These are phyloP conservation scores for Tuber calosporum DNA, from an alignment of 495 filamentous ascomycete genomes.

Conservation along the genomic window DNA sequence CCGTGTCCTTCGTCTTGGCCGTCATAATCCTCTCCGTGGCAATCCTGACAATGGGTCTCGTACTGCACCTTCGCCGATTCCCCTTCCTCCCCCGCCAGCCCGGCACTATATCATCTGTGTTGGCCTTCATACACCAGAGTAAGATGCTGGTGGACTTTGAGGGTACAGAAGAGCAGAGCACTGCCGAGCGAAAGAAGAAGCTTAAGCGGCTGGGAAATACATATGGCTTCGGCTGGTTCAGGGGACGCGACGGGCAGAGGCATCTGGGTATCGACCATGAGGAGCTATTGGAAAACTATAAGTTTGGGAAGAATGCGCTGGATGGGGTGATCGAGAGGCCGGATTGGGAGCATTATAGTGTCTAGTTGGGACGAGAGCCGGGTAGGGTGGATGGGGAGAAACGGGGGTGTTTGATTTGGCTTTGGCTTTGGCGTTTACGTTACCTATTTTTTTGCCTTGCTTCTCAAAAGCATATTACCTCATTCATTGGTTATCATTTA, in stretches of 20 bases:
- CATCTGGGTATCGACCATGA: conserved; percentile 69
- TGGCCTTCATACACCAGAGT: conserved; percentile 65
- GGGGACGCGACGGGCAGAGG: conserved; percentile 55
- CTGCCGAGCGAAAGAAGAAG: conserved; percentile 51
- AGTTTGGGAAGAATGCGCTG: conserved; percentile 45
- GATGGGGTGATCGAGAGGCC: neutral
- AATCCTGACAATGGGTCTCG: conserved; percentile 48
- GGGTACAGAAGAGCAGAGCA: conserved; percentile 55
- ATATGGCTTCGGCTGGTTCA: conserved; percentile 68
- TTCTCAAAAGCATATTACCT: neutral
- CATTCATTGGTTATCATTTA: neutral
- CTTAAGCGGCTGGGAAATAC: conserved; percentile 53
- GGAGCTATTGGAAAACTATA: conserved; percentile 55
- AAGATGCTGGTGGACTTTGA: conserved; percentile 69
- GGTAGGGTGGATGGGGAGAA: neutral
- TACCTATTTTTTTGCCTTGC: neutral
- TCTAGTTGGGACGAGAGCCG: neutral
- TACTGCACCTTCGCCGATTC: conserved; percentile 52
- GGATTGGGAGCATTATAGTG: neutral
- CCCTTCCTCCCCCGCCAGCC: conserved; percentile 66
- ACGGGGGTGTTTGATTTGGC: neutral
- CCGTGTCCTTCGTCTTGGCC: conserved; percentile 53
- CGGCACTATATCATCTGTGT: conserved; percentile 61
- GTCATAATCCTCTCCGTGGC: conserved; percentile 55
- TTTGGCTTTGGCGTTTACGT: neutral